Evolutionary conservation across 2,329 filamentous ascomycete genomes (phyloP).

Genomic region (Beauveria varroae): DNA sequence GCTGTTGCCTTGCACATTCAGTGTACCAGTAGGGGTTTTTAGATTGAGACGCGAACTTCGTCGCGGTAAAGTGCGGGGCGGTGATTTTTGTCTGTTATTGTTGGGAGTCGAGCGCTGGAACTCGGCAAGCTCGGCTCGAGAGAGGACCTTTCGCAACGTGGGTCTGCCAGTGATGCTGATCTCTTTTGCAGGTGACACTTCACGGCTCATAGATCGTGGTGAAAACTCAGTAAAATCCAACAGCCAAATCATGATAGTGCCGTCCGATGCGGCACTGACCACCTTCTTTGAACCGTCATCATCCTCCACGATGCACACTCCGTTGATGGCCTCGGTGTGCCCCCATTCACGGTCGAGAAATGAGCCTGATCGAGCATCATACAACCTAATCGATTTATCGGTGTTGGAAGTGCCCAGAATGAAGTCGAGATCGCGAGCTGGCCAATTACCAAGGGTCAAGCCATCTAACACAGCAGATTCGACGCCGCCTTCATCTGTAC

Average conservation of each 20-base stretch:
- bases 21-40: conserved; percentile 31
- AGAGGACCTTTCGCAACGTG: conserved; percentile 77
- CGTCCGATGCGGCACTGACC: conserved; percentile 71
- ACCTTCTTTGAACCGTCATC: conserved; percentile 49
- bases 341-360: conserved; percentile 89
- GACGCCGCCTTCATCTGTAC: conserved; percentile 67
- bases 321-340: conserved; percentile 88
- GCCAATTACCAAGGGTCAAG: conserved; percentile 56
- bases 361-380: conserved; percentile 67
- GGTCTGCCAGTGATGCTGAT: conserved; percentile 50
- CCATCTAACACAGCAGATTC: conserved; percentile 82
- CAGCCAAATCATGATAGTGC: conserved; percentile 75
- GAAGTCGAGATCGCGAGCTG: conserved; percentile 50
- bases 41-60: conserved; percentile 47
- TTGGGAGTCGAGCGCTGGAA: conserved; percentile 50
- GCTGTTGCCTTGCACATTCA: conserved; percentile 34
- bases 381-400: conserved; percentile 90
- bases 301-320: conserved; percentile 63
- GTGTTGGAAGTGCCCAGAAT: conserved; percentile 87
- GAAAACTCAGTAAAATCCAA: conserved; percentile 42
- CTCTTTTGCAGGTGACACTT: conserved; percentile 48
- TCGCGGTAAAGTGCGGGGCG: conserved; percentile 45
- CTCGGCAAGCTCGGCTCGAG: conserved; percentile 77
- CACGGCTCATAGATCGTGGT: conserved; percentile 36
- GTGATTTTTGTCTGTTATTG: conserved; percentile 41